Conservation (phyloP, 208 protist species). For the Naegleria lovaniensis region DNA sequence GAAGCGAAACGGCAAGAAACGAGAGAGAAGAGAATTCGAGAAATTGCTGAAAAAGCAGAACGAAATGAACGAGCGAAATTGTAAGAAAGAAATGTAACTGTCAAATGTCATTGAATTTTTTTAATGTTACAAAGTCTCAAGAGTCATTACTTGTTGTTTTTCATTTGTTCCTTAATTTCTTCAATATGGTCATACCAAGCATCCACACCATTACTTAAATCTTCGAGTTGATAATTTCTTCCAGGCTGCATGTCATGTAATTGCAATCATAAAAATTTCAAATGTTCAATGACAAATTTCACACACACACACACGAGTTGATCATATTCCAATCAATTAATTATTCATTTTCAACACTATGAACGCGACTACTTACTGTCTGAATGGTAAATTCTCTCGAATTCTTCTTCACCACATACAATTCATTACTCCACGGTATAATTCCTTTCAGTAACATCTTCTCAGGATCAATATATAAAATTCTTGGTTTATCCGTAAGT, state of each 20-base stretch:
- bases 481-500: not conserved
- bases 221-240: slow-evolving; percentile 7
- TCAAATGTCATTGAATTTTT: no score
- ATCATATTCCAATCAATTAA: not conserved
- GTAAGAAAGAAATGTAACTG: no score
- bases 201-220: not conserved
- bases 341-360: no score
- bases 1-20: not conserved
- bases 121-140: no score
- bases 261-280: no score
- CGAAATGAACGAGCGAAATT: not conserved
- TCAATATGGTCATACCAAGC: not conserved
- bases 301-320: not conserved
- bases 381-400: not conserved
- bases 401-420: not conserved
- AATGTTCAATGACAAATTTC: no score
- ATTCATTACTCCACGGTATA: not conserved
- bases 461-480: slow-evolving; percentile 18
- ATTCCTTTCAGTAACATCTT: slow-evolving; percentile 7
- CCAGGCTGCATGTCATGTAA: not conserved
- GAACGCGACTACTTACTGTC: not conserved
- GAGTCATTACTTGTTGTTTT: not conserved
- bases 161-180: not conserved
- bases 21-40: not conserved
- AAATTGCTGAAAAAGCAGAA: not conserved